Conservation (phyloP, 2,329 filamentous ascomycete genomes). For the Alternaria metachromatica region DNA sequence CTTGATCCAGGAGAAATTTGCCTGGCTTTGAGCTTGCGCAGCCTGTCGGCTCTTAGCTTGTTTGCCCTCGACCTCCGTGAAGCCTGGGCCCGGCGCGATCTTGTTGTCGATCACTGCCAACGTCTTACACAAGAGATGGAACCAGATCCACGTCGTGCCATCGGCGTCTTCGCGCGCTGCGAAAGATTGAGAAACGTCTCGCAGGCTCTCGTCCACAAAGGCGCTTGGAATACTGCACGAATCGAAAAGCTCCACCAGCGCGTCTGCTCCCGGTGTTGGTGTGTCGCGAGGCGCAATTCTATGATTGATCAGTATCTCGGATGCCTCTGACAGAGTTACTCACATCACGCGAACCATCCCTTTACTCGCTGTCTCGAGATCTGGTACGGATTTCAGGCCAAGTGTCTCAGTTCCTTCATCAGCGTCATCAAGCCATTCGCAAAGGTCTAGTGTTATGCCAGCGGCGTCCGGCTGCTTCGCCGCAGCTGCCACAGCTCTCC, state of each 20-base stretch:
- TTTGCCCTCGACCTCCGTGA: not conserved
- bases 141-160: constrained; percentile 31
- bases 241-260: constrained; percentile 26
- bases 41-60: not conserved
- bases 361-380: constrained; percentile 10
- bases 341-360: constrained; percentile 29
- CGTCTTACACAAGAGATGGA: constrained; percentile 40
- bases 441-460: constrained; percentile 17
- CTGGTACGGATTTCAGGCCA: constrained; percentile 4
- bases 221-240: constrained; percentile 29
- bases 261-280: constrained; percentile 14
- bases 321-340: not conserved
- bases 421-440: constrained; percentile 27
- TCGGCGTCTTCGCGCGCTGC: constrained; percentile 25
- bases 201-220: constrained; percentile 34
- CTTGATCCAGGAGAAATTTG: constrained; percentile 34
- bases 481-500: not conserved
- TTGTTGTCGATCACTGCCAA: constrained; percentile 14
- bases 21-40: constrained; percentile 23
- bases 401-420: constrained; percentile 11
- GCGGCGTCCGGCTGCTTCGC: fast-evolving
- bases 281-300: constrained; percentile 36
- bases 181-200: constrained; percentile 38
- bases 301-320: constrained; percentile 1
- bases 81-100: constrained; percentile 7